A percentile compares a stretch with the other conserved stretches of the same genome.
Evolutionary conservation across 495 filamentous ascomycete species (phyloP).

Genomic region (Mytilinidion resinicola): DNA sequence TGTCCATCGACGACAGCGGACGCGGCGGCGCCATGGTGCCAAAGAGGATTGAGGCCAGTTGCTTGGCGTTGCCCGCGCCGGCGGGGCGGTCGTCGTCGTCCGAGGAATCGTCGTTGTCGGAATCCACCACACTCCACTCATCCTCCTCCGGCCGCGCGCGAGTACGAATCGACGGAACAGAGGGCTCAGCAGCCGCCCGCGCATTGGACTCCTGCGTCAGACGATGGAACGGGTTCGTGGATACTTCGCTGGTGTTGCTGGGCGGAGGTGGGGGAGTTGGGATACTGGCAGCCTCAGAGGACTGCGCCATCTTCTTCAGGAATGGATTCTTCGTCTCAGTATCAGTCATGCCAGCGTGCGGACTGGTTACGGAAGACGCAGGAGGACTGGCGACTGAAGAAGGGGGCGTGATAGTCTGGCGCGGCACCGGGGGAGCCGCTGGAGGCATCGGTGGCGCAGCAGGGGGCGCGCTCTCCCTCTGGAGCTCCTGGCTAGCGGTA

Average conservation of each 20-base stretch:
- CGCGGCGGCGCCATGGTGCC: conserved; percentile 95
- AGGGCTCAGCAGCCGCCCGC: conserved; percentile 22
- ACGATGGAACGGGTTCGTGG: conserved; percentile 95
- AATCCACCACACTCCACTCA: conserved; percentile 78
- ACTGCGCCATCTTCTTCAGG: conserved; percentile 60
- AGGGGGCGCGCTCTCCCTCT: conserved; percentile 31
- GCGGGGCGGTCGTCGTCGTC: conserved; percentile 65
- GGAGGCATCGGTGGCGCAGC: conserved; percentile 32
- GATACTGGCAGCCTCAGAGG: conserved; percentile 28
- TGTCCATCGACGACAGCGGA: conserved; percentile 74
- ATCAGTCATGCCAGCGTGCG: conserved; percentile 42
- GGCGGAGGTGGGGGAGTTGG: conserved; percentile 36
- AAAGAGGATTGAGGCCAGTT: conserved; percentile 85
- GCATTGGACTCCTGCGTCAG: conserved; percentile 53
- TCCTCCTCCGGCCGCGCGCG: conserved; percentile 69
- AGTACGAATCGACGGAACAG: conserved; percentile 41
- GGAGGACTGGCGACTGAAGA: conserved; percentile 31
- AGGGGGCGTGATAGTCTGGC: conserved; percentile 27
- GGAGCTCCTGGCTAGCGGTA: conserved; percentile 56
- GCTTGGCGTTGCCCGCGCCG: conserved; percentile 74
- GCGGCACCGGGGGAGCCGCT: conserved; percentile 20
- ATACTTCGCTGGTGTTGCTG: conserved; percentile 42
- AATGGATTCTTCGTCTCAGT: conserved; percentile 51
- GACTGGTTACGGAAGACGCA: conserved; percentile 37
- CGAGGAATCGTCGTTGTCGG: conserved; percentile 57